Conservation (phyloP, 371 early-diverging fungal species). For the Coemansia sp. region DNA sequence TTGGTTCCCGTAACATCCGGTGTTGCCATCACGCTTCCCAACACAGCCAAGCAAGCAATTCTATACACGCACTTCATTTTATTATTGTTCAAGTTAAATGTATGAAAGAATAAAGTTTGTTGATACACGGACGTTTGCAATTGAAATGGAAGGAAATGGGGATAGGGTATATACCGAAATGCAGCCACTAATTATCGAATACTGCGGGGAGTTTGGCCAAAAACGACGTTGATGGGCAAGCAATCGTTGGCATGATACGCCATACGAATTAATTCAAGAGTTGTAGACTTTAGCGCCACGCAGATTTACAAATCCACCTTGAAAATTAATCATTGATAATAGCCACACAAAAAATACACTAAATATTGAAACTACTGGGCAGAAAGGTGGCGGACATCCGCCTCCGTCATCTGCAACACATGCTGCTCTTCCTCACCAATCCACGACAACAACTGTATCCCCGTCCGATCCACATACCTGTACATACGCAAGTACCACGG, state of each 20-base stretch:
- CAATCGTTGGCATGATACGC: background rate
- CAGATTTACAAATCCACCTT: no score
- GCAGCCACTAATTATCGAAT: slow-evolving; percentile 8
- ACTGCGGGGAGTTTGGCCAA: background rate
- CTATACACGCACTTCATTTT: background rate
- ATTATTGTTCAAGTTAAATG: background rate
- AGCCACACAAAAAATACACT: background rate
- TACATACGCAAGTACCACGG: slow-evolving; percentile 53
- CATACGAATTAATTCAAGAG: background rate
- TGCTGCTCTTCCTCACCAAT: slow-evolving; percentile 44
- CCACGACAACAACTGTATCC: slow-evolving; percentile 35
- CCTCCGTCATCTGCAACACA: slow-evolving; percentile 17
- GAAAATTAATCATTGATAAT: no score
- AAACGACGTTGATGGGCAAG: no score
- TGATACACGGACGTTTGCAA: background rate
- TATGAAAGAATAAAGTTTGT: no score
- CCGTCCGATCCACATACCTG: slow-evolving; percentile 36
- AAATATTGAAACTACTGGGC: background rate
- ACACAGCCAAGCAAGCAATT: background rate
- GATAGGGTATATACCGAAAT: background rate
- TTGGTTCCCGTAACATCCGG: slow-evolving; percentile 33
- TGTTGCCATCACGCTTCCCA: background rate
- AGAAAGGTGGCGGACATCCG: background rate
- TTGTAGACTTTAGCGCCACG: no score
- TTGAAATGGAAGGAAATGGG: background rate